phyloP scores from a whole-genome alignment of 257 asterid genomes.

The Solanum virginianum region DNA sequence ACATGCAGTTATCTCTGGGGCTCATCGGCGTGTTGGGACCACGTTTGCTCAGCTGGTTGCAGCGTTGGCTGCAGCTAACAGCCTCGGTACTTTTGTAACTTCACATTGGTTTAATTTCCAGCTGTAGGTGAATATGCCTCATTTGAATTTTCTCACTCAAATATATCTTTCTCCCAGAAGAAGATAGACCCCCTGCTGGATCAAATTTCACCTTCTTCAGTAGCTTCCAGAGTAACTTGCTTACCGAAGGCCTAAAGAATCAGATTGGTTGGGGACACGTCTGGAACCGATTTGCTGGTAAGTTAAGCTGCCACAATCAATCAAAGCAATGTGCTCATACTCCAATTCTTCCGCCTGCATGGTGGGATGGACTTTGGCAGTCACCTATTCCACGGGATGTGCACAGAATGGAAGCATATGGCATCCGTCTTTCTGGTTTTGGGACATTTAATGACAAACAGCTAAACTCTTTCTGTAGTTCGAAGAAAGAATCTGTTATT shows the following conservation, averaged over 20 bases:
- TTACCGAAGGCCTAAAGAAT: constrained; percentile 55
- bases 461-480: constrained; percentile 34
- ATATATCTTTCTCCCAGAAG: constrained; percentile 27
- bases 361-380: constrained; percentile 99
- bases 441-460: constrained; percentile 47
- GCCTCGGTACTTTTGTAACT: constrained; percentile 38
- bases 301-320: constrained; percentile 59
- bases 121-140: not conserved
- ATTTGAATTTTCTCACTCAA: not conserved
- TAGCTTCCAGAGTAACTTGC: constrained; percentile 75
- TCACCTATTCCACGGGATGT: constrained; percentile 80
- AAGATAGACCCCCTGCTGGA: constrained; percentile 21
- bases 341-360: constrained; percentile 81
- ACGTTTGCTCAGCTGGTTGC: constrained; percentile 85
- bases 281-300: constrained; percentile 92
- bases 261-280: constrained; percentile 97
- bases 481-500: constrained; percentile 21
- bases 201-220: constrained; percentile 56
- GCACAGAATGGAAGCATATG: constrained; percentile 66
- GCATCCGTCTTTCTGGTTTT: constrained; percentile 55
- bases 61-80: constrained; percentile 76
- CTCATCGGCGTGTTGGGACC: constrained; percentile 92
- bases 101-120: not conserved
- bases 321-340: constrained; percentile 73
- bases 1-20: constrained; percentile 77